Conservation (phyloP, 1,284 basidiomycete genomes). For the Schizophyllum amplum region DNA sequence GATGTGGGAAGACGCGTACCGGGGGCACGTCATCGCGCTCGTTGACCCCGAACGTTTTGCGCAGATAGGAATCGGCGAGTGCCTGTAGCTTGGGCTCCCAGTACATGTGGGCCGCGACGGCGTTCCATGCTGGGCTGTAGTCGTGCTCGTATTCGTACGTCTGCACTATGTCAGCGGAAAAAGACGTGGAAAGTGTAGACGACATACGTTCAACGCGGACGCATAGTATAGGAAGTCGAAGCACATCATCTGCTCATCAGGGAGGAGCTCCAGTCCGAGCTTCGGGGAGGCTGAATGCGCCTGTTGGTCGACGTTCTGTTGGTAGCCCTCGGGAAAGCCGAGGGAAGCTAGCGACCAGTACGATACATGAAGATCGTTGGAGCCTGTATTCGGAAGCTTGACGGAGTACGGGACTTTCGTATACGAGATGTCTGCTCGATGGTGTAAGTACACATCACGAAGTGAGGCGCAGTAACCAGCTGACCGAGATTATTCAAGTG, state of each 20-base stretch:
- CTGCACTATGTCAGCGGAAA: conserved; percentile 6
- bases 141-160: conserved; percentile 36
- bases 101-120: conserved; percentile 35
- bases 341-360: conserved; percentile 40
- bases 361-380: conserved; percentile 33
- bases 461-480: conserved; percentile 8
- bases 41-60: conserved; percentile 29
- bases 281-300: conserved; percentile 26
- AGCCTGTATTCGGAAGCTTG: conserved; percentile 28
- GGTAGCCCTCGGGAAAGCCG: conserved; percentile 33
- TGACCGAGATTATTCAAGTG: conserved; percentile 43
- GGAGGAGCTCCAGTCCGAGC: conserved; percentile 27
- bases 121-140: conserved; percentile 42
- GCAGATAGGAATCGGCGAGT: conserved; percentile 32
- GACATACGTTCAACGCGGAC: conserved; percentile 18
- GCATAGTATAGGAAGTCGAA: conserved; percentile 49
- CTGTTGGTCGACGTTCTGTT: conserved; percentile 18
- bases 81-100: conserved; percentile 32
- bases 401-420: conserved; percentile 36
- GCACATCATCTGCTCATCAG: conserved; percentile 46
- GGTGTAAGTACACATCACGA: background rate
- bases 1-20: background rate
- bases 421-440: conserved; percentile 36
- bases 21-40: conserved; percentile 30
- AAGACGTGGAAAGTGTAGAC: background rate